Percentiles rank a stretch among this genome's conserved stretches.
phyloP scores from a whole-genome alignment of 257 asterid species.

The Scutellaria minor region DNA sequence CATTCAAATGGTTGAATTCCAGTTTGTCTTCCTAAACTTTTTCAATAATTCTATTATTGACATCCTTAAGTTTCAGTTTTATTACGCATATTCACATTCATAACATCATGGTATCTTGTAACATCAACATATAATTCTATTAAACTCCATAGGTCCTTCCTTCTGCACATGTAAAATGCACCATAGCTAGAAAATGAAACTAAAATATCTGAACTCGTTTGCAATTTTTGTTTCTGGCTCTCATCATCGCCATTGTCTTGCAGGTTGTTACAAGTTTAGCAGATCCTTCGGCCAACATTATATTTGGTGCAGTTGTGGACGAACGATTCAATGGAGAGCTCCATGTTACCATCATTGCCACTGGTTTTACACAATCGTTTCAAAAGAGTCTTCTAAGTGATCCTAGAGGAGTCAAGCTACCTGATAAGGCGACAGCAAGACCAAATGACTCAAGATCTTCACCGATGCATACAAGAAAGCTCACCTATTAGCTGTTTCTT shows the following conservation, averaged over 20 bases:
- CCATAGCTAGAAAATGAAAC: neutral
- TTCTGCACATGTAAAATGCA: neutral
- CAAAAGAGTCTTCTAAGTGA: constrained; percentile 82
- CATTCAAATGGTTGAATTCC: too few species aligned
- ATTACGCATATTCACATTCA: too few species aligned
- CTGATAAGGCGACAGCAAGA: constrained; percentile 46
- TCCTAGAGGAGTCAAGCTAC: constrained; percentile 75
- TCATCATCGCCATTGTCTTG: neutral
- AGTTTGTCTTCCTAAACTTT: too few species aligned
- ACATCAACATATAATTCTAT: neutral
- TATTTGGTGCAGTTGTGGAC: constrained; percentile 99
- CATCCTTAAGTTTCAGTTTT: too few species aligned
- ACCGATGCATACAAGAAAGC: constrained; percentile 46
- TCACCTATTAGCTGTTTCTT: constrained; percentile 44
- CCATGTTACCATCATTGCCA: constrained; percentile 94
- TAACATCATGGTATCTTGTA: neutral
- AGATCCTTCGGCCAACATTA: constrained; percentile 94
- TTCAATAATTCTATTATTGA: too few species aligned
- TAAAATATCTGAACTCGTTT: too few species aligned
- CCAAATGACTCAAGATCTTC: constrained; percentile 17
- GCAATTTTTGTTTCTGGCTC: neutral
- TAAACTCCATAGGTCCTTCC: neutral
- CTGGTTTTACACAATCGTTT: constrained; percentile 90
- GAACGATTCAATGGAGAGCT: constrained; percentile 92
- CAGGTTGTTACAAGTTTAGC: constrained; percentile 99